These are phyloP conservation scores for Teunomyces tritomae DNA, from an alignment of 805 yeast genomes.

Conservation along the genomic window DNA sequence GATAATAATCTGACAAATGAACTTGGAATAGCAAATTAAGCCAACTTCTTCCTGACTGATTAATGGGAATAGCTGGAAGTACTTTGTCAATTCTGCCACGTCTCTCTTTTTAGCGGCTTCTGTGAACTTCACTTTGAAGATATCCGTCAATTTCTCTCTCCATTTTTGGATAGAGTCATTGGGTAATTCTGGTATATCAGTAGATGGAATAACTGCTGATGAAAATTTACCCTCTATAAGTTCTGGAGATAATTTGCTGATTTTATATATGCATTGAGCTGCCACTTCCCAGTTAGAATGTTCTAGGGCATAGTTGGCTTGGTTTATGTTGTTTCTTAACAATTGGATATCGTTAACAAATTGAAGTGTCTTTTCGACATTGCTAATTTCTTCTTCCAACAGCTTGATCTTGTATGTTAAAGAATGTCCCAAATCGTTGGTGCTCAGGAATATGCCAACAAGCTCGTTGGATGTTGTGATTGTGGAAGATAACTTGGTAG, in stretches of 20 bases:
- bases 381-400: conserved; percentile 65
- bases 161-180: conserved; percentile 52
- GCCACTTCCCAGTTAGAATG: conserved; percentile 74
- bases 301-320: conserved; percentile 67
- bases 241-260: conserved; percentile 49
- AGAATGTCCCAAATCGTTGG: conserved; percentile 62
- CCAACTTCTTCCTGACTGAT: conserved; percentile 74
- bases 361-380: conserved; percentile 58
- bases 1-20: conserved; percentile 81
- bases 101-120: conserved; percentile 66
- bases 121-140: conserved; percentile 63
- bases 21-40: conserved; percentile 74
- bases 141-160: conserved; percentile 52
- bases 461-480: conserved; percentile 56
- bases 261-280: conserved; percentile 57
- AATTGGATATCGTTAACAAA: conserved; percentile 65
- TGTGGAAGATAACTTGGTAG: conserved; percentile 58
- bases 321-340: conserved; percentile 63
- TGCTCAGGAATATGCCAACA: conserved; percentile 51
- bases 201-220: conserved; percentile 76
- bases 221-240: conserved; percentile 67
- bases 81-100: conserved; percentile 68
- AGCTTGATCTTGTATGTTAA: conserved; percentile 69
- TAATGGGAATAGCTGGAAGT: conserved; percentile 84
- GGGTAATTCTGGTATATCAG: conserved; percentile 83